Base-by-base conservation (phyloP, 805 yeast species). In the Wickerhamomyces sydowiorum region DNA sequence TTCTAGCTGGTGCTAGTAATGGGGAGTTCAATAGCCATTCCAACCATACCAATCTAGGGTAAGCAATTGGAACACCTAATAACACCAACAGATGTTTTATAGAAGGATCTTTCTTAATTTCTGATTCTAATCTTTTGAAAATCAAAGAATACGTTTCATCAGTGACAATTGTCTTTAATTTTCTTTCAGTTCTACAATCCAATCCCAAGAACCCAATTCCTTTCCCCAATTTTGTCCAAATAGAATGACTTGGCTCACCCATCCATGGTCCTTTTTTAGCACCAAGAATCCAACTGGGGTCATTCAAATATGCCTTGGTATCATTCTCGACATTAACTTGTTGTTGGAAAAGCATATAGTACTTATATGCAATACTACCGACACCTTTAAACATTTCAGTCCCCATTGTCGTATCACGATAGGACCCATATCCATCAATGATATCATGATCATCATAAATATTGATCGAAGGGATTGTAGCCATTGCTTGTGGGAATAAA, bases 391-490 rank as follows among this genome's bases (percentile, higher is more conserved):
- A 86, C 8, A 86, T 75, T 1, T 78, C 80, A 31, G 79, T 76
- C 3, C 54, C 53, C 96, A 88, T 89, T 27, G 96, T 86, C 1
- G 62, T 43, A 50, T 88, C 85, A 38, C 72, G 70, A 61, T 91
- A 91, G 0, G 96, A 86, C 2, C 98, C 99, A 64, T 79, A 91
- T 3, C 98, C 99, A 59, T 91, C 99, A 51, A 93, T 90, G 40
- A 91, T 86, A 61, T 93, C 98, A 64, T 91, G 99, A 61, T 91
- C 99, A 61, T 91, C 99, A 64, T 69, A 90, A 25, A 91, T 77
- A 61, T 90, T 91, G 41, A 91, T 71, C 28, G 83, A 75, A 6
- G 99, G 98, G 48, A 91, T 90, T 37, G 78, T 78, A 0, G 95
- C 80, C 69, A 85, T 65, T 3, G 97, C 86, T 29, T 76, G 57